phyloP scores from a whole-genome alignment of 352 stramenopile species.

The Pythium diclinum region DNA sequence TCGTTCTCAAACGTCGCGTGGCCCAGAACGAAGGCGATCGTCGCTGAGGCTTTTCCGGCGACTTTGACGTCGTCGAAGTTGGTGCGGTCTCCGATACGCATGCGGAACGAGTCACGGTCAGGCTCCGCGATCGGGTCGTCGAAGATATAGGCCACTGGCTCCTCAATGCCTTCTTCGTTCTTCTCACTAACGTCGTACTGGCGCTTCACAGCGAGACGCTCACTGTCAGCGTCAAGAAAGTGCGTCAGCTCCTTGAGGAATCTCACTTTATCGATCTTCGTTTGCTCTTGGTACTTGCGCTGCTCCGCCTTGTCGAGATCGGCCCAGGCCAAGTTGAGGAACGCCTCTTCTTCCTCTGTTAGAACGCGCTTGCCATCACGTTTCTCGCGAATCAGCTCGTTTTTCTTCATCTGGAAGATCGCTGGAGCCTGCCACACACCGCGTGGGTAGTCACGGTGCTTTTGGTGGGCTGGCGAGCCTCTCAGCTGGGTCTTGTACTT shows the following conservation, averaged over 20 bases:
- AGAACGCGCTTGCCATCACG: constrained; percentile 19
- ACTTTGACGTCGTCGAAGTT: constrained; percentile 17
- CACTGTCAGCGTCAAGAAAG: constrained; percentile 57
- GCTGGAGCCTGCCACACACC: constrained; percentile 57
- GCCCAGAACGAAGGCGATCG: constrained; percentile 73
- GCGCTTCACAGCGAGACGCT: constrained; percentile 39
- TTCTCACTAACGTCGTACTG: constrained; percentile 39
- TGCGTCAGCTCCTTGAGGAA: constrained; percentile 46
- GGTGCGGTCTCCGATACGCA: constrained; percentile 52
- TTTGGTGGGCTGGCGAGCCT: constrained; percentile 47
- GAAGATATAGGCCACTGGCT: constrained; percentile 76
- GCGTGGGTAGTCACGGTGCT: constrained; percentile 46
- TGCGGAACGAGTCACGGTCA: constrained; percentile 54
- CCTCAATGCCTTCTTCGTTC: constrained; percentile 16
- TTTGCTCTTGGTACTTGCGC: constrained; percentile 40
- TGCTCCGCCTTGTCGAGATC: constrained; percentile 49
- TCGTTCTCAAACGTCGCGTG: constrained; percentile 50
- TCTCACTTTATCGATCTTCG: constrained; percentile 44
- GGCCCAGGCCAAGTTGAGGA: constrained; percentile 33
- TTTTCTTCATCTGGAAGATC: constrained; percentile 71
- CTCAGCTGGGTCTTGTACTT: constrained; percentile 48
- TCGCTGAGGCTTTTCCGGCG: constrained; percentile 56
- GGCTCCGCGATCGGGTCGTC: constrained; percentile 72
- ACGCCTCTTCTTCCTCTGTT: constrained; percentile 27
- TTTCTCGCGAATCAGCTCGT: constrained; percentile 31